Conservation (phyloP, 768 basidiomycete species). For the Boletales sp. region DNA sequence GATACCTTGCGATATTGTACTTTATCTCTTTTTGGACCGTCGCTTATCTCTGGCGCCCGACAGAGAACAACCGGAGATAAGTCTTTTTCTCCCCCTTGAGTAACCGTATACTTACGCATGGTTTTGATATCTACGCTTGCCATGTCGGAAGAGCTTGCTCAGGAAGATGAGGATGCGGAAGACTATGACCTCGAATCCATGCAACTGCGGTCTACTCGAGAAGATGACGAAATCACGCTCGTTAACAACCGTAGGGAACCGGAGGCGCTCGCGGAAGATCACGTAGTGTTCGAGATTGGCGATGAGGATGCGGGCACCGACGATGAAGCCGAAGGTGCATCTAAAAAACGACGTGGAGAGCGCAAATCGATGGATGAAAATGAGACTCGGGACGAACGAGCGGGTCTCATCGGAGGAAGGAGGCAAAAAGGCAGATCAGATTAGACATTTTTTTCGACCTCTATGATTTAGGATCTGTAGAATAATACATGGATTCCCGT, state of each 20-base stretch:
- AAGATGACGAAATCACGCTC: constrained; percentile 68
- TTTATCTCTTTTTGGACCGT: constrained; percentile 76
- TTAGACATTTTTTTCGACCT: constrained; percentile 19
- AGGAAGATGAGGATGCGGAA: constrained; percentile 91
- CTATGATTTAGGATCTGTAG: constrained; percentile 29
- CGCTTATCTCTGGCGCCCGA: constrained; percentile 91
- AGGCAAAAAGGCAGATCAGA: constrained; percentile 33
- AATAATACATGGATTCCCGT: constrained; percentile 30
- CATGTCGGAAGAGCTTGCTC: constrained; percentile 95
- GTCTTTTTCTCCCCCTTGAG: constrained; percentile 27
- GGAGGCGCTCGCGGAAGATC: constrained; percentile 53
- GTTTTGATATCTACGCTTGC: constrained; percentile 62
- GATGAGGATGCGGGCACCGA: constrained; percentile 72
- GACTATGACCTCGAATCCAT: constrained; percentile 86
- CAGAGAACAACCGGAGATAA: constrained; percentile 83
- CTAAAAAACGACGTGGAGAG: constrained; percentile 47
- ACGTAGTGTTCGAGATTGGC: constrained; percentile 88
- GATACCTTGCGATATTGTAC: constrained; percentile 89
- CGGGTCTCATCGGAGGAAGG: constrained; percentile 56
- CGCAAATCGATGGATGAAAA: constrained; percentile 48
- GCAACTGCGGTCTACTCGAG: constrained; percentile 48
- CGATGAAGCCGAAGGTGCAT: constrained; percentile 50
- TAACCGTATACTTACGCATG: constrained; percentile 16
- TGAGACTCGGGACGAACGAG: constrained; percentile 51
- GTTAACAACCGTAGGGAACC: constrained; percentile 57